Conservation (phyloP, 148 eudicot species). For the Nepenthes gracilis region DNA sequence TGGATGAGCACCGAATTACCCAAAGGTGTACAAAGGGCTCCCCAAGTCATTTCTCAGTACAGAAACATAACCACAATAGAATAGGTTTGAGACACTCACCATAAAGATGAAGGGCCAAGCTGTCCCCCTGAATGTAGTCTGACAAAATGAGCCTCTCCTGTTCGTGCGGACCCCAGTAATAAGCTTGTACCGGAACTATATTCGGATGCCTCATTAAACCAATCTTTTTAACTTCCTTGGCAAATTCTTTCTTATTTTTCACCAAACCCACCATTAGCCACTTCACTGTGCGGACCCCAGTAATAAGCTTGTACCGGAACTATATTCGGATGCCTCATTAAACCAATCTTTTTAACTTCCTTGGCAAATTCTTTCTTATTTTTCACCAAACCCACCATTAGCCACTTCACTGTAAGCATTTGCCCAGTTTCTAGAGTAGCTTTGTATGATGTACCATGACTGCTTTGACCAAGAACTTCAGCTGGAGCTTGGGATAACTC, state of each 20-base stretch:
- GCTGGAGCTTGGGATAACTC: conserved; percentile 92
- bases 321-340: conserved; percentile 59
- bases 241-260: conserved; percentile 83
- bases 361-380: conserved; percentile 85
- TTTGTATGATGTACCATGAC: conserved; percentile 89
- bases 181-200: conserved; percentile 72
- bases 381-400: conserved; percentile 85
- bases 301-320: conserved; percentile 83
- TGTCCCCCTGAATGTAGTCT: conserved; percentile 79
- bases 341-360: conserved; percentile 80
- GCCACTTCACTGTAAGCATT: conserved; percentile 91
- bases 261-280: conserved; percentile 93
- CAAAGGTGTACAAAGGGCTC: too few relatives aligned
- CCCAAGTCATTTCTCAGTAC: too few relatives aligned
- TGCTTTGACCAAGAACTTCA: conserved; percentile 94
- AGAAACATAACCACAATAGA: too few relatives aligned
- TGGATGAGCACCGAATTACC: too few relatives aligned
- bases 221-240: conserved; percentile 79
- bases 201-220: conserved; percentile 68
- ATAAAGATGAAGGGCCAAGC: conserved; percentile 84
- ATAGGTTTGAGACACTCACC: conserved; percentile 35
- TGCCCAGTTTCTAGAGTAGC: conserved; percentile 74
- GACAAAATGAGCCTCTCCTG: conserved; percentile 91
- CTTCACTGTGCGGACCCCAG: conserved; percentile 95
- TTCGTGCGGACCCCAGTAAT: conserved; percentile 58